Base-by-base conservation (phyloP, 2,329 filamentous ascomycete species). In the Fusarium buxicola region DNA sequence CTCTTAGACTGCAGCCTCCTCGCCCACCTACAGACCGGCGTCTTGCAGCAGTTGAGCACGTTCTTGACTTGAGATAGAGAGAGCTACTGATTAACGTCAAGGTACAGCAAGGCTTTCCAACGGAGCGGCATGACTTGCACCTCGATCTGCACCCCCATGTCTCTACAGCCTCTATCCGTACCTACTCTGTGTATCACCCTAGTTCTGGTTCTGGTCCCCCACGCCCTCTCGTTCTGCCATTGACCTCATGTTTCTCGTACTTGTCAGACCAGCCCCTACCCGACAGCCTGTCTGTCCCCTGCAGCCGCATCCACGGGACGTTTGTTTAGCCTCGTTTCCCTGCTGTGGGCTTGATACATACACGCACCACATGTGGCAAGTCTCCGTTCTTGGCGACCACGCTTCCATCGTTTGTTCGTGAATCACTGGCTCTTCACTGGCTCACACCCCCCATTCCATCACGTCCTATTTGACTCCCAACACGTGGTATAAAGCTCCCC, bases 401-500 rank as follows among this genome's bases (percentile, higher is more conserved):
- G 27, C 38, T 24, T 34, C 13, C 24, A 32, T 15, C 18, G 18
- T 35, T 18, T n/a, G 9, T 11, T 41, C 11, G 44, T 43, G 30
- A 48, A 36, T 55, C 36, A 49, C 27, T 43, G 27, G 21, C 27
- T 53, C 41, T 32, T 55, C 36, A 49, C 27, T 43, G 27, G 21
- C 27, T 53, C 41, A n/a, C 54, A 35, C 52, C 28, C 35, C 1
- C n/a, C 21, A 15, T 34, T 16, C 12, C 45, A 21, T 6, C 24
- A 27, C n/a, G 18, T 10, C 36, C n/a, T n/a, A n/a, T n/a, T n/a
- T n/a, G n/a, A n/a, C n/a, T n/a, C n/a, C n/a, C n/a, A n/a, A n/a
- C n/a, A n/a, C n/a, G n/a, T n/a, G n/a, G n/a, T n/a, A 63, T 63
- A 63, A 58, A 58, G 21, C 30, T 59, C 28, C 27, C 31, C 52